Base-by-base conservation (phyloP, 306 rosid species). In the Dryas octopetala region DNA sequence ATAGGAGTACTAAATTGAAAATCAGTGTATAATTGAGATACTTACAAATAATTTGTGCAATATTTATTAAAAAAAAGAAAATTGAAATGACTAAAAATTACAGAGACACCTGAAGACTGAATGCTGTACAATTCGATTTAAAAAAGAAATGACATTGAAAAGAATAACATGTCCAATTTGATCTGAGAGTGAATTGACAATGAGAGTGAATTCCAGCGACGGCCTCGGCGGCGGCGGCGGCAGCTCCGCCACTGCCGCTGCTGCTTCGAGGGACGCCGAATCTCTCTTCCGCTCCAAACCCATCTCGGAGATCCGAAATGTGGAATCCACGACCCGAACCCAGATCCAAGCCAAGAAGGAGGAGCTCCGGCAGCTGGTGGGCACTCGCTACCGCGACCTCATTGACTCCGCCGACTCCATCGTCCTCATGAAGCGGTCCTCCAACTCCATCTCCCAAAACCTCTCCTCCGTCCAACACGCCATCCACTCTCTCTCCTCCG, bases 341-440 rank as follows among this genome's bases (percentile, higher is more conserved):
- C 97, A 87, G 88, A 95, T 95, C 97, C 97, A 92, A 49, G 88
- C 88, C 71, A 95, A 95, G 86, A 91, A 86, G 67, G 99, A 92
- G 84, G 99, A 95, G 88, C 97, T 95, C 82, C 93, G 98, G n/a
- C 98, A 90, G 65, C 97, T 92, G 10, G 97, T 95, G 15, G 99
- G 99, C 4, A 90, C 86, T 49, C 97, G 99, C 10, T 95, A 95
- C 77, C 96, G 99, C 19, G 99, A 92, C 76, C 97, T 95, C 76
- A 95, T 95, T 40, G 98, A 95, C 83, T 95, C 98, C 2, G 99
- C 99, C 46, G 98, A 92, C 76, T 92, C 99, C 71, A 92, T 95
- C 54, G 93, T 95, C 43, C 85, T 79, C 52, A 95, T 95, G 99
- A 90, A 92, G 79, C 76, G 86, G 0, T 90, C 96, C 14, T 86